These are phyloP conservation scores for Globisporangium radiosum DNA, from an alignment of 352 stramenopile genomes.

Conservation along the genomic window DNA sequence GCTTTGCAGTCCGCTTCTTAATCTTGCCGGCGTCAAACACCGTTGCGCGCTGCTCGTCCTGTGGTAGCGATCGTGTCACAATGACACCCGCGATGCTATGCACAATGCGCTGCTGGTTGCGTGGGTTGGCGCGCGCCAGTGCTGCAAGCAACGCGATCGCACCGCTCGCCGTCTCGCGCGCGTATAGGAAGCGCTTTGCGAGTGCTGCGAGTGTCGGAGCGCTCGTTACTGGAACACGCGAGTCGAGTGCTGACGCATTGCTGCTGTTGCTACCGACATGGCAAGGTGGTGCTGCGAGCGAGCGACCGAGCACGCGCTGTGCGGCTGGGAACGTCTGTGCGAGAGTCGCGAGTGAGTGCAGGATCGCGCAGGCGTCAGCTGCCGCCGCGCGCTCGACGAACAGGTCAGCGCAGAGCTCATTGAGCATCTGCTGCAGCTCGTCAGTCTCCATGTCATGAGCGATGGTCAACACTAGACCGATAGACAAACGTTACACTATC, in stretches of 20 bases:
- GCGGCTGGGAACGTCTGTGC: slow-evolving; percentile 21
- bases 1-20: slow-evolving; percentile 6
- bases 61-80: slow-evolving; percentile 1
- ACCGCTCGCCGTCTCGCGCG: slow-evolving; percentile 17
- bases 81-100: slow-evolving; percentile 23
- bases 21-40: slow-evolving; percentile 14
- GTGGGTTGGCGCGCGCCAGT: slow-evolving; percentile 22
- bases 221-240: not conserved
- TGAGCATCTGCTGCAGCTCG: slow-evolving; percentile 25
- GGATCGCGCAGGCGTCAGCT: slow-evolving; percentile 18
- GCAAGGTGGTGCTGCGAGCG: slow-evolving; percentile 8
- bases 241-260: too few species aligned
- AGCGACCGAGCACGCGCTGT: slow-evolving; percentile 19
- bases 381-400: slow-evolving; percentile 10
- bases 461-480: not conserved
- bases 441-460: slow-evolving; percentile 12
- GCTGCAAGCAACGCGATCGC: slow-evolving; percentile 24
- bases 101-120: slow-evolving; percentile 41
- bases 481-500: too few species aligned
- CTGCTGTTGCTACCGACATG: not conserved
- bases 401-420: slow-evolving; percentile 28
- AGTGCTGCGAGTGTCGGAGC: slow-evolving; percentile 14
- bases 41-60: not conserved
- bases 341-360: slow-evolving; percentile 28
- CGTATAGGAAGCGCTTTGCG: slow-evolving; percentile 28